phyloP scores from a whole-genome alignment of 1,284 basidiomycete genomes.

The Moesziomyces sp. region DNA sequence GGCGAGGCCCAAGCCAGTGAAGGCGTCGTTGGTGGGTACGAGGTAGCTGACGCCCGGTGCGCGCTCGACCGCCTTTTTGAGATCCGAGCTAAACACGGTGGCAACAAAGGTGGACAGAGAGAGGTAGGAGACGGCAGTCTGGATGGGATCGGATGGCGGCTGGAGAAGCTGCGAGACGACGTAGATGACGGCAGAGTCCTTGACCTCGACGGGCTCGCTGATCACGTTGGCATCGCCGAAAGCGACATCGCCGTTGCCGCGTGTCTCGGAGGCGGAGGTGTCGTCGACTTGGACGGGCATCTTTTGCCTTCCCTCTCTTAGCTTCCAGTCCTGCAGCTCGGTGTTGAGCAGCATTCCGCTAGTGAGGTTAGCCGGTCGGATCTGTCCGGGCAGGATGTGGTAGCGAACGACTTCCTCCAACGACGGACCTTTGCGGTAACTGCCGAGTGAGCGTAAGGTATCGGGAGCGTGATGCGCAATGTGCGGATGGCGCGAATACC shows the following conservation, averaged over 20 bases:
- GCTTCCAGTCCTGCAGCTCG: conserved; percentile 54
- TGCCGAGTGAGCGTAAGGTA: neutral
- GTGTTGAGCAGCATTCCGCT: conserved; percentile 56
- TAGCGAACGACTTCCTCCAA: conserved; percentile 57
- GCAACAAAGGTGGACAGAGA: conserved; percentile 90
- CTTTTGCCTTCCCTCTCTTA: conserved; percentile 69
- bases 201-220: conserved; percentile 79
- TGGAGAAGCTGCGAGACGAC: conserved; percentile 84
- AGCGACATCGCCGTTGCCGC: conserved; percentile 71
- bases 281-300: conserved; percentile 60
- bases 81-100: conserved; percentile 69
- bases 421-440: conserved; percentile 25
- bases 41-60: conserved; percentile 82
- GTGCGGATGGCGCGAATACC: conserved; percentile 17
- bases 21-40: conserved; percentile 88
- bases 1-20: conserved; percentile 85
- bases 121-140: conserved; percentile 83
- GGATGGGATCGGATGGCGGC: conserved; percentile 83
- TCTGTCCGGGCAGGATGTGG: conserved; percentile 58
- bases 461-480: neutral
- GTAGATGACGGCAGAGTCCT: conserved; percentile 83
- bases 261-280: conserved; percentile 60
- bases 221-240: conserved; percentile 87
- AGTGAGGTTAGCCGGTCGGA: conserved; percentile 35
- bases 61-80: conserved; percentile 50